Evolutionary conservation across 2,329 filamentous ascomycete species (phyloP).

Genomic region (Pseudocercospora fuligena): DNA sequence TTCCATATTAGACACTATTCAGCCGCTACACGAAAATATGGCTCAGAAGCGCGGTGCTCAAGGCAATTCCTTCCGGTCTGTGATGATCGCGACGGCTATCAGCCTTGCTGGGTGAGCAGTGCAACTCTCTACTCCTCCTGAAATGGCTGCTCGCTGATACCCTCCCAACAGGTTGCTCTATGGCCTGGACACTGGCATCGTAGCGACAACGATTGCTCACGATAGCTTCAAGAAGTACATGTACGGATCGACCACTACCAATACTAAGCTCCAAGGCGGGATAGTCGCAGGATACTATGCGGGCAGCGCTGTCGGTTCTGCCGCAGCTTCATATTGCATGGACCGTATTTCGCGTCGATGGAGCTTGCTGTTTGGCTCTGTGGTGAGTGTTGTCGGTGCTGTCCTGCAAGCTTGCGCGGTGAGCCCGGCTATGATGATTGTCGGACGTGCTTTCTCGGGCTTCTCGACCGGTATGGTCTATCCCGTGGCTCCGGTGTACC

Average conservation of each 20-base stretch:
- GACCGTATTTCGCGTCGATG: slow-evolving; percentile 45
- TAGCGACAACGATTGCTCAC: slow-evolving; percentile 43
- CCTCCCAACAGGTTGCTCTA: neutral
- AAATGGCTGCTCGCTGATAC: too few relatives aligned
- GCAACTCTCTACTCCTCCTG: neutral
- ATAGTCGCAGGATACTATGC: slow-evolving; percentile 45
- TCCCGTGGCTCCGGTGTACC: slow-evolving; percentile 39
- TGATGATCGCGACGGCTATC: slow-evolving; percentile 12
- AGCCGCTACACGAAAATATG: neutral
- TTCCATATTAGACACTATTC: too few relatives aligned
- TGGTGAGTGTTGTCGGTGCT: slow-evolving; percentile 33
- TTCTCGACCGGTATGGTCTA: slow-evolving; percentile 35
- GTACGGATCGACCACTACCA: slow-evolving; percentile 36
- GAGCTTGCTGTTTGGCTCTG: slow-evolving; percentile 33
- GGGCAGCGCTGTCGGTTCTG: slow-evolving; percentile 40
- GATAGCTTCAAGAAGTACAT: slow-evolving; percentile 41
- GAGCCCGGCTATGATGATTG: slow-evolving; percentile 32
- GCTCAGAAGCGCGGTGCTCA: slow-evolving; percentile 9
- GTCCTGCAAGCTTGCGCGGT: slow-evolving; percentile 26
- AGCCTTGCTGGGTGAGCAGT: slow-evolving; percentile 4
- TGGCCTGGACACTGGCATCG: slow-evolving; percentile 35
- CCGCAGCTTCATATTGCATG: slow-evolving; percentile 41
- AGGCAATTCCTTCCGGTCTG: slow-evolving; percentile 9
- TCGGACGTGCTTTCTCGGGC: slow-evolving; percentile 37
- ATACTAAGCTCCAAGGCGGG: slow-evolving; percentile 37